Conservation (phyloP, 345 rosid genomes). For the Triadica sebifera region DNA sequence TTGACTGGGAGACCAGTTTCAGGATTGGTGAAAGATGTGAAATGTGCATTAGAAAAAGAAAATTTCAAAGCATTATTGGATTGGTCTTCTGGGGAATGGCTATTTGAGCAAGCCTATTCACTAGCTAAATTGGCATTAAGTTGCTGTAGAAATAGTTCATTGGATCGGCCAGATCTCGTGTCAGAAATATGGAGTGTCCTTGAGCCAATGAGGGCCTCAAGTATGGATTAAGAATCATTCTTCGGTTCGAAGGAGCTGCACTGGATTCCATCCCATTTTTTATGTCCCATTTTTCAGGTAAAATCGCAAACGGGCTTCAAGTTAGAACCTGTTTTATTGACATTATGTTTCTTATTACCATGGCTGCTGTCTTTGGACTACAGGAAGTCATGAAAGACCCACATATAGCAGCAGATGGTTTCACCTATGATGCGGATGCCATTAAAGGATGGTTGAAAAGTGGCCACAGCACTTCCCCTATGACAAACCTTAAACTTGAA, state of each 20-base stretch:
- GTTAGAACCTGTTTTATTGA: background rate
- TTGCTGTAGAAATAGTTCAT: conserved; percentile 54
- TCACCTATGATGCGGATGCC: conserved; percentile 86
- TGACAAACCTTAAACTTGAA: conserved; percentile 81
- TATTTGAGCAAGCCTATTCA: conserved; percentile 46
- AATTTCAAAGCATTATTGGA: conserved; percentile 60
- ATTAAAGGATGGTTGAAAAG: conserved; percentile 80
- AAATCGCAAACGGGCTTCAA: background rate
- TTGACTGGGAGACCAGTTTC: conserved; percentile 61
- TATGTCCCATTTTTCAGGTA: conserved; percentile 95
- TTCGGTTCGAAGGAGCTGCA: conserved; percentile 41
- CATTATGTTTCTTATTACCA: background rate
- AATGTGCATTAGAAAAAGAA: conserved; percentile 60
- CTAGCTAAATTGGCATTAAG: conserved; percentile 63
- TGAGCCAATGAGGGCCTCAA: conserved; percentile 47
- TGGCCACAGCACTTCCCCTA: conserved; percentile 80
- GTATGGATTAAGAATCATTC: conserved; percentile 31
- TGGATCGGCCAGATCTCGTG: conserved; percentile 54
- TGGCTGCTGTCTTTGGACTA: conserved; percentile 18
- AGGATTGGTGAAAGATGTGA: conserved; percentile 51
- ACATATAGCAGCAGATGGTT: conserved; percentile 83
- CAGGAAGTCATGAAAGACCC: conserved; percentile 91
- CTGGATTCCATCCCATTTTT: conserved; percentile 66
- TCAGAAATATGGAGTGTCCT: conserved; percentile 52
- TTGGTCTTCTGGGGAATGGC: conserved; percentile 77